These are phyloP conservation scores for Viola odorata DNA, from an alignment of 345 rosid species.

Conservation along the genomic window DNA sequence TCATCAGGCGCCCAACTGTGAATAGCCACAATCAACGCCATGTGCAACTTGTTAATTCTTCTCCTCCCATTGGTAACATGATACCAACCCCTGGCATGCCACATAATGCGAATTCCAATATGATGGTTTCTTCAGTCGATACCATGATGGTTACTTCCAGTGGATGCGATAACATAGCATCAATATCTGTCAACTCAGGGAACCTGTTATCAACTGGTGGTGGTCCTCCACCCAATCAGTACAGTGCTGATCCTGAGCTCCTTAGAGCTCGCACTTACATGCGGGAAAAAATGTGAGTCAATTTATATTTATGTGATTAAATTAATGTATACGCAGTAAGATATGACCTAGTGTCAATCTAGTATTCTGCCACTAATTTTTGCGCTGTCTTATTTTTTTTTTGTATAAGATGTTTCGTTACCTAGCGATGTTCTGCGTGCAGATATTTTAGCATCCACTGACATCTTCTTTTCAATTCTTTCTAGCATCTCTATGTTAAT, in stretches of 20 bases:
- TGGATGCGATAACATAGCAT: constrained; percentile 46
- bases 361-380: not conserved
- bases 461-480: constrained; percentile 14
- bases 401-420: not conserved
- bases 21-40: constrained; percentile 44
- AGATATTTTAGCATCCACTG: not conserved
- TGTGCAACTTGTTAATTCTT: constrained; percentile 47
- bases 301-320: not conserved
- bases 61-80: constrained; percentile 66
- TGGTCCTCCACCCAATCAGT: constrained; percentile 22
- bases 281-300: constrained; percentile 55
- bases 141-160: constrained; percentile 40
- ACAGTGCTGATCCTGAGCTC: constrained; percentile 45
- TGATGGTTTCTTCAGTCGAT: constrained; percentile 56
- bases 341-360: not conserved
- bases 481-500: constrained; percentile 45
- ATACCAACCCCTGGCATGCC: constrained; percentile 93
- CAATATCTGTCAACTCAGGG: constrained; percentile 45
- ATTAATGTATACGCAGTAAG: not conserved
- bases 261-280: constrained; percentile 34
- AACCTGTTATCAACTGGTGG: constrained; percentile 44
- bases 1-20: constrained; percentile 36
- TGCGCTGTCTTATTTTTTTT: not conserved
- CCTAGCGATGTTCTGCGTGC: not conserved
- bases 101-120: constrained; percentile 46